phyloP scores from a whole-genome alignment of 1,284 basidiomycete species.

The Takashimella koratensis region DNA sequence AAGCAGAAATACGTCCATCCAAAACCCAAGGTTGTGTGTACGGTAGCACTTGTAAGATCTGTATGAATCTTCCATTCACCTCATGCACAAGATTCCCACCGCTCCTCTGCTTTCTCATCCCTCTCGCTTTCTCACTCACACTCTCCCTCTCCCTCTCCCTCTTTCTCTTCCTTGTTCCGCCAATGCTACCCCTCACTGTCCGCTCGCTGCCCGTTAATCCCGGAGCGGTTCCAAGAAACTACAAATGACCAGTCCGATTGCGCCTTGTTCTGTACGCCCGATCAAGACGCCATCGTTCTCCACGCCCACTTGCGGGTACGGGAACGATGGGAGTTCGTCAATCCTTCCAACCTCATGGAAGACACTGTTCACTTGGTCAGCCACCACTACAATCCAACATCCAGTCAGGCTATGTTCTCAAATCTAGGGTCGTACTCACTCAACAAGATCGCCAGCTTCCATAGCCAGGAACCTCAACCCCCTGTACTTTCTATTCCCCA shows the following conservation, averaged over 20 bases:
- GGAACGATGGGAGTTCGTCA: slow-evolving; percentile 44
- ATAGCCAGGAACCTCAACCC: slow-evolving; percentile 42
- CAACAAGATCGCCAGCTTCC: slow-evolving; percentile 40
- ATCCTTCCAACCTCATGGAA: slow-evolving; percentile 49
- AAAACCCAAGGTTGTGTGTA: too few species aligned
- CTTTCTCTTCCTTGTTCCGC: too few species aligned
- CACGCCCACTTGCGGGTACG: slow-evolving; percentile 46
- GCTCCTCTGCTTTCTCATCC: too few species aligned
- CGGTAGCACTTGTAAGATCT: too few species aligned
- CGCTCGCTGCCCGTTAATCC: too few species aligned
- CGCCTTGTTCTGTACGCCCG: slow-evolving; percentile 31
- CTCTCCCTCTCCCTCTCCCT: too few species aligned
- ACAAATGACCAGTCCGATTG: slow-evolving; percentile 48
- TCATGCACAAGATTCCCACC: too few species aligned
- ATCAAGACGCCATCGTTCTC: slow-evolving; percentile 50
- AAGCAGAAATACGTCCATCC: too few species aligned
- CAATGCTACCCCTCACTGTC: too few species aligned
- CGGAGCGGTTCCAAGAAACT: slow-evolving; percentile 46
- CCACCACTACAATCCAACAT: not conserved
- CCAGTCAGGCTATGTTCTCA: not conserved
- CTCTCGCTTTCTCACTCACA: too few species aligned
- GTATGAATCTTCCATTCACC: too few species aligned
- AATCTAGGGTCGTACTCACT: slow-evolving; percentile 27
- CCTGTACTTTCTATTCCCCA: slow-evolving; percentile 35
- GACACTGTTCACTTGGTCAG: too few species aligned